Evolutionary conservation across 2,329 filamentous ascomycete species (phyloP), one percentile per base, ranked within the genome.

Genomic region (Didymella exigua): DNA sequence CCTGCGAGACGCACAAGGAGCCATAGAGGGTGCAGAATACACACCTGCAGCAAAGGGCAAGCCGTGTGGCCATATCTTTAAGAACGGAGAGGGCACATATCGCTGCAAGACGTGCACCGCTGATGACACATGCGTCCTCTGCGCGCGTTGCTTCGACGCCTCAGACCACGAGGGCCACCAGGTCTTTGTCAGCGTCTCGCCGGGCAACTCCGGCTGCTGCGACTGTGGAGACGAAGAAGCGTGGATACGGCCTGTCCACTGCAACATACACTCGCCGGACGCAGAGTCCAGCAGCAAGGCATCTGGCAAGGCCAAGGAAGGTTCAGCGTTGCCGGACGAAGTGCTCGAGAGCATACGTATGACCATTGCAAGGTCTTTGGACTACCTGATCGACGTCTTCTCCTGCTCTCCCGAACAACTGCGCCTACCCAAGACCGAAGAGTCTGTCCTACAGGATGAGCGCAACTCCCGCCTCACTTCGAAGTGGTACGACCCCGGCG

Each of bases 341-440:
- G 82, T 98, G 47, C 79, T 89, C 27, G 81, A 87, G 54, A 89
- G 86, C 66, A 91, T 98, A 58, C 85, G 88, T 50, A 91, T 90
- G 82, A 98, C 95, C 0, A 88, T 99, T 60, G 86, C 90, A 2
- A 85, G 91, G 55, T 88, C 87, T 10, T 84, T 98, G 59, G 95
- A 99, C 78, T 99, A 96, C 73, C 88, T 99, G 60, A 97, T 93
- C 78, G 95, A 99, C 78, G 92, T 99, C 58, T 92, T 98, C 61
- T 98, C 95, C 2, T 99, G 96, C 77, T 96, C 93, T 1, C 96
- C 96, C 0, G 96, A 99, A 77, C 93, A 99, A 76, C 82, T 99
- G 43, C 87, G 95, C 34, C 81, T 96, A 56, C 81, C 88, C 8
- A 99, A 98, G 78, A 90, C 91, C 0, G 85, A 87, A 60, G 88